Percentiles rank a stretch among this genome's conserved stretches.
phyloP scores from a whole-genome alignment of 2,329 filamentous ascomycete species.

The Hirsutella rhossiliensis region DNA sequence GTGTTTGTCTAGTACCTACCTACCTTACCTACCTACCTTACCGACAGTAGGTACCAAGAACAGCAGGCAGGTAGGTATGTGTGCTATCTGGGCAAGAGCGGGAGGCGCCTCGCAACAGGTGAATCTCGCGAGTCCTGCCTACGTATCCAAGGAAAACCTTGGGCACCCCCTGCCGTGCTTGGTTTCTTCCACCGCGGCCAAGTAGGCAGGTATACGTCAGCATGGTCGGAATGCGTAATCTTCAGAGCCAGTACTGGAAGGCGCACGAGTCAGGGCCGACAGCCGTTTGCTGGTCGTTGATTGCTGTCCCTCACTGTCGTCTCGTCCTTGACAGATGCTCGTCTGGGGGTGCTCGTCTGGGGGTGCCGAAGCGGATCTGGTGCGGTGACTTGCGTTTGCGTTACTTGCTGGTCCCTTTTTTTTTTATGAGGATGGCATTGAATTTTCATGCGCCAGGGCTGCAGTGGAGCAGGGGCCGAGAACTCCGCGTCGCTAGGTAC shows the following conservation, averaged over 20 bases:
- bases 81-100: neutral
- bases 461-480: neutral
- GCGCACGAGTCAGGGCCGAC: neutral
- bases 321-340: neutral
- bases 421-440: neutral
- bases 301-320: neutral
- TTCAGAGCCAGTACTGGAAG: neutral
- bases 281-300: neutral
- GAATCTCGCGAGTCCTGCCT: no score
- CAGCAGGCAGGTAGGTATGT: neutral
- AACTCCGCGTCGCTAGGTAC: neutral
- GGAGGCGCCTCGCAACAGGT: no score
- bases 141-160: no score
- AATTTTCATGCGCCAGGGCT: constrained; percentile 1
- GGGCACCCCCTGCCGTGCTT: no score
- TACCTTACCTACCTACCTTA: neutral
- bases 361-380: constrained; percentile 4
- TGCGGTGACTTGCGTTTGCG: constrained; percentile 1
- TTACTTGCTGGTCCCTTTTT: neutral
- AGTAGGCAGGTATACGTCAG: no score
- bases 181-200: no score
- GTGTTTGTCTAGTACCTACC: neutral
- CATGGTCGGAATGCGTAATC: neutral
- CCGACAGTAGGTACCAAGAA: neutral
- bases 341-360: constrained; percentile 3